Percentiles rank a stretch among this genome's conserved stretches.
These are phyloP conservation scores for Phyllosticta citribraziliensis DNA, from an alignment of 2,329 filamentous ascomycete species.

Conservation along the genomic window DNA sequence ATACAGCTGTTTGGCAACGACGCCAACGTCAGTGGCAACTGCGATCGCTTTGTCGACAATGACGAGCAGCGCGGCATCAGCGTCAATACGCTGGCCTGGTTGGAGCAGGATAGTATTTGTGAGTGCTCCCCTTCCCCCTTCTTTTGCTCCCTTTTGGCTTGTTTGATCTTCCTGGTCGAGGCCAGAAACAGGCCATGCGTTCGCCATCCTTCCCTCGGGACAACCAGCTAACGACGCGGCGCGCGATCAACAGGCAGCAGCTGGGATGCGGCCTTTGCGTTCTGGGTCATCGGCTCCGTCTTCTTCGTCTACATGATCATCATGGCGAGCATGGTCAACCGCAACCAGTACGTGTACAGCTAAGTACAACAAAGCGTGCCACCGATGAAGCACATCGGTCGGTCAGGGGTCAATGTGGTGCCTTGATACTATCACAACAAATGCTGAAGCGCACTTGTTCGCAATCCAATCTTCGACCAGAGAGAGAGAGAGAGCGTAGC, in stretches of 20 bases:
- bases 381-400: no score
- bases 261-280: constrained; percentile 54
- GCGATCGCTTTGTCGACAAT: constrained; percentile 46
- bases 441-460: no score
- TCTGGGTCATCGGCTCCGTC: constrained; percentile 53
- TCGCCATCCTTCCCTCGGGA: neutral
- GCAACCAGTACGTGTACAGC: constrained; percentile 30
- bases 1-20: constrained; percentile 50
- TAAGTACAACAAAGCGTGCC: neutral
- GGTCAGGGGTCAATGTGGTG: neutral
- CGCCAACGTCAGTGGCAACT: constrained; percentile 49
- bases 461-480: no score
- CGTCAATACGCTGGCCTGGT: constrained; percentile 49
- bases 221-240: no score
- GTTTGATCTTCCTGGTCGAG: neutral
- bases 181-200: no score
- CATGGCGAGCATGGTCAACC: constrained; percentile 48
- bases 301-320: constrained; percentile 59
- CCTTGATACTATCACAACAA: neutral
- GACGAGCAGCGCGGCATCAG: constrained; percentile 37
- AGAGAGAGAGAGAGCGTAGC: no score
- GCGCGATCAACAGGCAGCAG: constrained; percentile 37
- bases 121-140: constrained; percentile 18
- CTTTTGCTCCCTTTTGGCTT: neutral
- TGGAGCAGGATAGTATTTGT: constrained; percentile 56